Base-by-base conservation (phyloP, 176 grass and related monocot genomes). In the Dendrocalamus sinicus region DNA sequence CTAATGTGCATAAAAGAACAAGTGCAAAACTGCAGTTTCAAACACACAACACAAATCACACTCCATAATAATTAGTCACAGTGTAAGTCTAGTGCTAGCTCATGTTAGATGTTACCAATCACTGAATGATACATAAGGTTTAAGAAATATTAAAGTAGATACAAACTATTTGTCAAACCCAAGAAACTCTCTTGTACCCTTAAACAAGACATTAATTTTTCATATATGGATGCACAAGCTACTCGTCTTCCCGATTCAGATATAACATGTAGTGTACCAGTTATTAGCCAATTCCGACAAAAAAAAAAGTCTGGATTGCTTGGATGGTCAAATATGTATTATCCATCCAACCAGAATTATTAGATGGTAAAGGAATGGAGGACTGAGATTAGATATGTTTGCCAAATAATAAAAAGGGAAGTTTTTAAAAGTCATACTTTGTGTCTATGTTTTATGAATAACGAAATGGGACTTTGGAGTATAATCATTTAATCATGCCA, bases 1-100 rank as follows among this genome's bases (percentile, higher is more conserved):
- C 23, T 74, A 50, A 72, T 51, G 30, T 73, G 57, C 67, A 74
- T 14, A 73, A 62, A 63, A 58, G 43, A 54, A 44, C 62, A 51
- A 53, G 28, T 52, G 48, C 46, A 54, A 55, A 54, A 57, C 28
- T 57, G 55, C 10, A 60, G 57, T 23, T 60, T 23, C 22, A 23
- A 60, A 60, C 57, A 60, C 9, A 59, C 23, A 60, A 23, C 48
- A 51, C 48, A 51, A 51, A 60, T 60, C 57, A 60, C 9, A 60
- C 22, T 60, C 3, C 9, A 9, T 22, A 60, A 60, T 60, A 60
- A 60, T 23, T 60, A 45, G 44, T 23, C 22, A 11, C 22, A 23
- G 22, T 22, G 9, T 1, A 11, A 23, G 57, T 60, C 8, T n/a
- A 60, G 22, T 15, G 12, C 11, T 28, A 64, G 24, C 61, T 30